Percentiles rank a stretch among this genome's conserved stretches.
These are phyloP conservation scores for Sclerotinia spermophila DNA, from an alignment of 2,329 filamentous ascomycete species.

Conservation along the genomic window DNA sequence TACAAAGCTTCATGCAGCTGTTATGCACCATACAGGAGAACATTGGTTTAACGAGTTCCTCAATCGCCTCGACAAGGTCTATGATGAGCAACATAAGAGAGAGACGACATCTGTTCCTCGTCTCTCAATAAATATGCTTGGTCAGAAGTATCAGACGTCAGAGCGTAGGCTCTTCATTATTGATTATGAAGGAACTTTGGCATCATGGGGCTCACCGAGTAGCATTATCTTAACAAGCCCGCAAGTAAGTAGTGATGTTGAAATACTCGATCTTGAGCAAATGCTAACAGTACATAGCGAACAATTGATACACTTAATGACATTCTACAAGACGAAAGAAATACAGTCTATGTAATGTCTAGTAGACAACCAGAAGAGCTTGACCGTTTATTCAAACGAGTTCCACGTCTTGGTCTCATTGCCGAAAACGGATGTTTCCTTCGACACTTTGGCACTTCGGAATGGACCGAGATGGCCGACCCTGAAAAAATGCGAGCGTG, in stretches of 20 bases:
- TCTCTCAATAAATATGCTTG: conserved; percentile 64
- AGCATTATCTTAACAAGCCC: conserved; percentile 84
- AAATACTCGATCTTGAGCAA: neutral
- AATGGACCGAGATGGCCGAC: conserved; percentile 78
- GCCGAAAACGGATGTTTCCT: conserved; percentile 94
- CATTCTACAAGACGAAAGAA: conserved; percentile 72
- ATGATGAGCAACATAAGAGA: conserved; percentile 79
- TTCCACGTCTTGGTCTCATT: conserved; percentile 82
- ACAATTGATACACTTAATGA: conserved; percentile 81
- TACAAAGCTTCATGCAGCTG: conserved; percentile 66
- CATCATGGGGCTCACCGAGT: conserved; percentile 79
- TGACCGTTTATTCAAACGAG: conserved; percentile 77
- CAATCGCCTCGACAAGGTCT: conserved; percentile 66
- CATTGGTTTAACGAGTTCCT: conserved; percentile 82
- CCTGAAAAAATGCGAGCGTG: conserved; percentile 66
- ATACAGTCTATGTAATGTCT: conserved; percentile 92
- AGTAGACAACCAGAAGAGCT: conserved; percentile 83
- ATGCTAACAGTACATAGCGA: conserved; percentile 47
- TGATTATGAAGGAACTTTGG: conserved; percentile 90
- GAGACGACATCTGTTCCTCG: conserved; percentile 85
- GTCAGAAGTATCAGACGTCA: conserved; percentile 62
- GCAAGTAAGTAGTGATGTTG: conserved; percentile 44
- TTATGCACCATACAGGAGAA: conserved; percentile 77
- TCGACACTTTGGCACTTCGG: conserved; percentile 61
- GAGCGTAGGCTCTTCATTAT: conserved; percentile 77